Evolutionary conservation across 2,329 filamentous ascomycete genomes (phyloP).

Genomic region (Penicillium sp.): DNA sequence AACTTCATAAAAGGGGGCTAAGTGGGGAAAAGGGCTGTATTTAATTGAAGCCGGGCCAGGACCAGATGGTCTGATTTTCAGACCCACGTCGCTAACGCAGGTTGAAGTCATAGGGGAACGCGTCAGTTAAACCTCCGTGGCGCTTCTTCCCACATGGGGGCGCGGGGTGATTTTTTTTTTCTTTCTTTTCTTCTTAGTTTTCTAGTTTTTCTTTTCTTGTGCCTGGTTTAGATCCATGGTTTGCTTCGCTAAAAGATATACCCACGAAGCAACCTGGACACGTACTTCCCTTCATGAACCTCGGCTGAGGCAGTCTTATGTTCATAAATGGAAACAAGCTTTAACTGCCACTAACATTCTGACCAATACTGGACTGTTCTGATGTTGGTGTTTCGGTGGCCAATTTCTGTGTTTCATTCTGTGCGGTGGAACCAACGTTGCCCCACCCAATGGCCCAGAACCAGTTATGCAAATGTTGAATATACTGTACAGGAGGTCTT

Average conservation of each 20-base stretch:
- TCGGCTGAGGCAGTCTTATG: not conserved
- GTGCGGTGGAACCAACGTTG: not conserved
- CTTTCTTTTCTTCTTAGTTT: not conserved
- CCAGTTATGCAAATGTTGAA: not conserved
- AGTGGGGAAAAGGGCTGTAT: not conserved
- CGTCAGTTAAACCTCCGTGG: constrained; percentile 5
- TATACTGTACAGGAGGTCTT: too few species aligned
- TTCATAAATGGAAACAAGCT: not conserved
- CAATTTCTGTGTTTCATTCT: not conserved
- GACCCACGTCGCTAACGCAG: constrained; percentile 23
- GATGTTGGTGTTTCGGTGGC: not conserved
- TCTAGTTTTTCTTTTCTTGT: not conserved
- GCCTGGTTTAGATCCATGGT: not conserved
- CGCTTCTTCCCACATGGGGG: not conserved
- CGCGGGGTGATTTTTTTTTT: not conserved
- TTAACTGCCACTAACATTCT: not conserved
- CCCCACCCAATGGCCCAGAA: not conserved
- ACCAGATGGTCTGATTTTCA: not conserved
- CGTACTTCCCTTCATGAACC: not conserved
- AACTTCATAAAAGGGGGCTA: not conserved
- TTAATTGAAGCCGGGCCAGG: not conserved
- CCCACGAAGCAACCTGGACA: not conserved
- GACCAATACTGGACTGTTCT: not conserved
- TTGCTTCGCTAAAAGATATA: not conserved
- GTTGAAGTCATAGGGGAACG: constrained; percentile 19